phyloP scores from a whole-genome alignment of 768 basidiomycete genomes.

The Pleurotus giganteus region DNA sequence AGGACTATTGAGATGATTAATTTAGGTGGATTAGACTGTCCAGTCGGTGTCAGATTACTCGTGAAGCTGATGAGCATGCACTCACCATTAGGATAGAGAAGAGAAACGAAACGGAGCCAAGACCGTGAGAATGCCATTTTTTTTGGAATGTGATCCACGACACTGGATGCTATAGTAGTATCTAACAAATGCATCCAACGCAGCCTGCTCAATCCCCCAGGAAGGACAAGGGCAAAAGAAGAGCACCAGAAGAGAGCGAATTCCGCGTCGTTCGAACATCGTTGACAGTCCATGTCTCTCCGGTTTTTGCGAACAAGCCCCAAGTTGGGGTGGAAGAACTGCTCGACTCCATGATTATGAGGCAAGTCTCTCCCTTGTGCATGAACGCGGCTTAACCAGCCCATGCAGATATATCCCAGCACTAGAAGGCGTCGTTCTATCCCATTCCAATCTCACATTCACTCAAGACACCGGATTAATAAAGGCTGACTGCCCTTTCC shows the following conservation, averaged over 20 bases:
- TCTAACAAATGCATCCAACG: constrained; percentile 31
- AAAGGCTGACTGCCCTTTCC: constrained; percentile 82
- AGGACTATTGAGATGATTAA: constrained; percentile 77
- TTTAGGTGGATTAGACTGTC: constrained; percentile 70
- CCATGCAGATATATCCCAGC: constrained; percentile 78
- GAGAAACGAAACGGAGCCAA: background rate
- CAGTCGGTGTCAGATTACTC: background rate
- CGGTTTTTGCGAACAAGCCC: constrained; percentile 75
- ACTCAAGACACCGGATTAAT: constrained; percentile 62
- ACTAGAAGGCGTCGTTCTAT: constrained; percentile 82
- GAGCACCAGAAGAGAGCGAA: constrained; percentile 36
- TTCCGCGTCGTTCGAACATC: constrained; percentile 65
- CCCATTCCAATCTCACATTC: constrained; percentile 79
- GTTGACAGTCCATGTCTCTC: constrained; percentile 73
- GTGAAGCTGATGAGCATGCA: background rate
- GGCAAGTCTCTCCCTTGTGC: constrained; percentile 55
- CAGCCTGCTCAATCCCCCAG: constrained; percentile 27
- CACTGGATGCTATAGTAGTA: constrained; percentile 9
- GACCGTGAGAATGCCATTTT: constrained; percentile 7
- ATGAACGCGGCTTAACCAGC: background rate
- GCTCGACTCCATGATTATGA: constrained; percentile 94
- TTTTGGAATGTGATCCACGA: background rate
- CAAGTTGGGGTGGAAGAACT: constrained; percentile 79
- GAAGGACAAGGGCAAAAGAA: constrained; percentile 38
- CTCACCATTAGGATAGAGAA: constrained; percentile 3